phyloP scores from a whole-genome alignment of 2,329 filamentous ascomycete genomes.

The Ophiocordyceps australis region DNA sequence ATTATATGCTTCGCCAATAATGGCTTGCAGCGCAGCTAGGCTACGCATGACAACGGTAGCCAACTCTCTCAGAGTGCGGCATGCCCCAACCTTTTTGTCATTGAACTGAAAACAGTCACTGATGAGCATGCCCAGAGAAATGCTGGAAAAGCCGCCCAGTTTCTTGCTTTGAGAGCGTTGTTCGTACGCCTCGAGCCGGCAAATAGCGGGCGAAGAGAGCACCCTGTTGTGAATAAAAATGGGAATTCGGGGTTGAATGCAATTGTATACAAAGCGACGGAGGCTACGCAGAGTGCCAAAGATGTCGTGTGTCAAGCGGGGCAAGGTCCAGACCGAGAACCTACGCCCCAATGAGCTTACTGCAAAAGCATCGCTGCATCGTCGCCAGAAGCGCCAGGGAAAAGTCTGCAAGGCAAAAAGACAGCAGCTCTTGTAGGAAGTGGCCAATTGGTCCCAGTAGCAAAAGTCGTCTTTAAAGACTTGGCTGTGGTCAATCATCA shows the following conservation, averaged over 20 bases:
- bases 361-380: too few species aligned
- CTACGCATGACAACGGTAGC: conserved; percentile 65
- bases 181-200: conserved; percentile 52
- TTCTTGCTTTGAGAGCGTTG: conserved; percentile 58
- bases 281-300: too few species aligned
- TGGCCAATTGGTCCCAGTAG: conserved; percentile 87
- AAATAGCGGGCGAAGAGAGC: conserved; percentile 60
- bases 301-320: too few species aligned
- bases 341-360: too few species aligned
- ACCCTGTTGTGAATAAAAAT: conserved; percentile 51
- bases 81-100: conserved; percentile 36
- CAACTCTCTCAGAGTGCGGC: conserved; percentile 33
- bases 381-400: conserved; percentile 58
- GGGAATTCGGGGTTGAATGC: too few species aligned
- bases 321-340: too few species aligned
- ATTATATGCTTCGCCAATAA: conserved; percentile 53
- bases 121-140: conserved; percentile 71
- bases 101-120: conserved; percentile 64
- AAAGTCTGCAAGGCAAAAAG: conserved; percentile 78
- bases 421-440: conserved; percentile 59
- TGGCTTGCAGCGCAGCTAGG: conserved; percentile 70
- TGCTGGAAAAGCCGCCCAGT: conserved; percentile 65
- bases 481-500: conserved; percentile 66
- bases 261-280: too few species aligned
- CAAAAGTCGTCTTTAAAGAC: conserved; percentile 73